Evolutionary conservation across 495 filamentous ascomycete genomes (phyloP), one percentile per base, ranked within the genome.

Genomic region (Talaromyces stipitatus): DNA sequence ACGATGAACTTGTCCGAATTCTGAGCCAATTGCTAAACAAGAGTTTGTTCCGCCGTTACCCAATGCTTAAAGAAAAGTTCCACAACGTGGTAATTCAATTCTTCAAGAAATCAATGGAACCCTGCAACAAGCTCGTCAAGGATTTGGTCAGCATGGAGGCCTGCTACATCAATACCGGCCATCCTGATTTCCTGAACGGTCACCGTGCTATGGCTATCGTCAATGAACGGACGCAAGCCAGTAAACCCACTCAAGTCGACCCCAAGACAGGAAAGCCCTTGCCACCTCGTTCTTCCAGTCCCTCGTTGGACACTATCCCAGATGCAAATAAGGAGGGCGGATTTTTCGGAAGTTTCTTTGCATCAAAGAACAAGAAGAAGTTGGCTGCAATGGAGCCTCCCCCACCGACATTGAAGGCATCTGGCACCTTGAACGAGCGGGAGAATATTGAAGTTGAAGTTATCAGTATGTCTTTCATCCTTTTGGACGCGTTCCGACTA

Each of bases 301-400:
- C 84, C 0, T 78, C 78, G 16, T 58, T 81, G 30, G 85, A 85
- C 8, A 84, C 82, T 7, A 50, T 57, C 3, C 66, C 85, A 46
- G 85, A 85, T 60, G 67, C 64, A 33, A 66, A 76, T 14, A 73
- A 78, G 3, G 77, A 72, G 11, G 81, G 78, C 66, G 89, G 91
- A 54, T 99, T 97, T 80, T 97, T 97, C 69, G 92, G 92, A 58
- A 92, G 88, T 69, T 97, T 97, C 81, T 97, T 95, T 72, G 91
- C 92, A 5, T 88, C 85, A 55, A 97, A 96, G 82, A 97, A 97
- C 71, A 99, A 97, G 83, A 99, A 97, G 86, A 97, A 96, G 85
- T 91, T 96, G 82, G 95, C 95, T 22, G 91, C 92, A 56, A 97
- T 97, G 95, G 95, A 97, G 64, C 77, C 95, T 33, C 95, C 95